phyloP scores from a whole-genome alignment of 768 basidiomycete species.

The Agrocybe praecox region DNA sequence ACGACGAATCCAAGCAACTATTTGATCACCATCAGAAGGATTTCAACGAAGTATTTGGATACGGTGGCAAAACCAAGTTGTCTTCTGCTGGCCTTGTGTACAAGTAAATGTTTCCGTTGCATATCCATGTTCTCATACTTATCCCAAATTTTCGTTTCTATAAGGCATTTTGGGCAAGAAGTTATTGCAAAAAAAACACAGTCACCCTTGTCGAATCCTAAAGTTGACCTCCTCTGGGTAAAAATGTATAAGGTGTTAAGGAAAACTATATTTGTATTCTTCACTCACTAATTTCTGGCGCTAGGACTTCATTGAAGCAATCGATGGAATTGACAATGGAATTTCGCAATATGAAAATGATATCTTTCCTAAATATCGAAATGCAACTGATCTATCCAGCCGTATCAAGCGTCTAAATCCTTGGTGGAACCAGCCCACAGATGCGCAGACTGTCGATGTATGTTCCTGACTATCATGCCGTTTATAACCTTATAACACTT shows the following conservation, averaged over 20 bases:
- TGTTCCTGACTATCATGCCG: conserved; percentile 25
- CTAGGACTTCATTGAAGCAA: conserved; percentile 91
- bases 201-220: conserved; percentile 54
- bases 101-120: conserved; percentile 63
- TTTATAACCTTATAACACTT: neutral
- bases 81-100: conserved; percentile 93
- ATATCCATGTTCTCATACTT: neutral
- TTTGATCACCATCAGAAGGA: conserved; percentile 98
- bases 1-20: conserved; percentile 73
- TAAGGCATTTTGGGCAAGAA: conserved; percentile 86
- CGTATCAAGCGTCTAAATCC: conserved; percentile 88
- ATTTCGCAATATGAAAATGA: conserved; percentile 77
- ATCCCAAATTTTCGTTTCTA: neutral
- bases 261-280: neutral
- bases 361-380: conserved; percentile 70
- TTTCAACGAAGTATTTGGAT: conserved; percentile 87
- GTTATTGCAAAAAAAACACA: conserved; percentile 70
- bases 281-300: conserved; percentile 1
- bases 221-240: conserved; percentile 77
- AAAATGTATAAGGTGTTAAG: conserved; percentile 79
- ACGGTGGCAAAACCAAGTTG: conserved; percentile 86
- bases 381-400: conserved; percentile 80
- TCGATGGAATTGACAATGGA: conserved; percentile 96
- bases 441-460: conserved; percentile 73
- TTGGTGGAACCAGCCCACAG: conserved; percentile 84